Evolutionary conservation across 495 filamentous ascomycete species (phyloP).

Genomic region (Rusavskia elegans): DNA sequence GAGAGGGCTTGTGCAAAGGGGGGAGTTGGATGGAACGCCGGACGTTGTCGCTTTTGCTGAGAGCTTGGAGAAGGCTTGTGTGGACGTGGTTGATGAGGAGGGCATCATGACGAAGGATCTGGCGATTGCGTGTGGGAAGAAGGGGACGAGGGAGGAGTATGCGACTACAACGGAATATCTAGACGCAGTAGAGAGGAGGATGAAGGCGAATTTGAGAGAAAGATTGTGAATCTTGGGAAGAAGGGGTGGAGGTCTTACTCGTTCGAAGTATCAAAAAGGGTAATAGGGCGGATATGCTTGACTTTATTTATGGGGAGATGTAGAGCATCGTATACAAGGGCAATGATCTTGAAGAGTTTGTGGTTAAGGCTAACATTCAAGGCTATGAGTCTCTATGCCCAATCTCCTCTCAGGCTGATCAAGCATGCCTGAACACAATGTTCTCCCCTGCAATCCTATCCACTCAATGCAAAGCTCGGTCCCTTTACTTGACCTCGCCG

Average conservation of each 20-base stretch:
- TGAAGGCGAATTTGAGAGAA: conserved; percentile 50
- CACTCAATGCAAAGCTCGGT: neutral
- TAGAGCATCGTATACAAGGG: neutral
- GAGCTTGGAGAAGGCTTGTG: conserved; percentile 80
- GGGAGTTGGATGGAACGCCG: conserved; percentile 74
- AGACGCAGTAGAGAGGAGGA: conserved; percentile 69
- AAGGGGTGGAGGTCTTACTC: no score
- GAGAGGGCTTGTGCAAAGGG: conserved; percentile 81
- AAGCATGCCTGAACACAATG: no score
- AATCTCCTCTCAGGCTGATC: no score
- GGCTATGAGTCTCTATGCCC: no score
- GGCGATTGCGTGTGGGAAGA: conserved; percentile 78
- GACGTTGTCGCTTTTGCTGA: conserved; percentile 83
- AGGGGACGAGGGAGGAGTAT: conserved; percentile 53
- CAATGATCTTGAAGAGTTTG: no score
- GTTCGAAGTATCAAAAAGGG: no score
- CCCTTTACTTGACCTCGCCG: neutral
- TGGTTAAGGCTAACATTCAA: no score
- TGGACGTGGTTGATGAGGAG: conserved; percentile 83
- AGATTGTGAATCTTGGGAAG: conserved; percentile 18
- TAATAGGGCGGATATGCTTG: no score
- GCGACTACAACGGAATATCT: conserved; percentile 83
- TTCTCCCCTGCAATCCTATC: no score
- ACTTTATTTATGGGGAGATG: neutral
- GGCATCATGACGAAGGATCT: conserved; percentile 99